phyloP scores from a whole-genome alignment of 129 eudicot species.

The Helichrysum umbraculigerum region DNA sequence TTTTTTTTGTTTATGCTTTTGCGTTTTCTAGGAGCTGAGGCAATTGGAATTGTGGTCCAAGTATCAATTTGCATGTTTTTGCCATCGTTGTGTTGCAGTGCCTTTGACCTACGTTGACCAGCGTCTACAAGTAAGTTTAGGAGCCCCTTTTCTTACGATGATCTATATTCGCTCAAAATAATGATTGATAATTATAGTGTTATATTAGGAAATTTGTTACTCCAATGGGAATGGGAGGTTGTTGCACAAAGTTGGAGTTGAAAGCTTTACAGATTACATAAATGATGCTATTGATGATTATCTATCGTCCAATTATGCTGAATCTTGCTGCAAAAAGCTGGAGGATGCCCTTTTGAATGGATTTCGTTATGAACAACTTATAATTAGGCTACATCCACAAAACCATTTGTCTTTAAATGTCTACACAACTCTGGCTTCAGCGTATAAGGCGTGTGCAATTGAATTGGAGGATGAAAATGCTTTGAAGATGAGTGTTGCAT shows the following conservation, averaged over 20 bases:
- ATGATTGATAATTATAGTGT: neutral
- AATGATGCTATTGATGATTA: constrained; percentile 54
- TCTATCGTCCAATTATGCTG: constrained; percentile 38
- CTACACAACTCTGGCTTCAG: constrained; percentile 66
- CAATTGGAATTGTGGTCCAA: constrained; percentile 59
- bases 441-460: constrained; percentile 48
- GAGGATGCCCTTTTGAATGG: constrained; percentile 46
- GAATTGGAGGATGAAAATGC: constrained; percentile 24
- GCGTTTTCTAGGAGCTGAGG: constrained; percentile 51
- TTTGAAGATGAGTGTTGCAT: constrained; percentile 51
- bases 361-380: constrained; percentile 5
- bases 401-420: constrained; percentile 57
- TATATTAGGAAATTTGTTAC: constrained; percentile 32
- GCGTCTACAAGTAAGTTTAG: constrained; percentile 46
- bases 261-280: constrained; percentile 37
- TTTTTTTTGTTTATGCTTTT: too few species aligned
- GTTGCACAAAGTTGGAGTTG: constrained; percentile 13
- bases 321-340: constrained; percentile 64
- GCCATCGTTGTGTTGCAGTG: constrained; percentile 56
- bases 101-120: constrained; percentile 58
- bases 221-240: constrained; percentile 8
- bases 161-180: neutral
- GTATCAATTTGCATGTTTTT: constrained; percentile 55
- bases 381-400: constrained; percentile 46
- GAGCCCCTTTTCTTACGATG: neutral